Conservation (phyloP, 345 rosid genomes). For the Cardamine occulta region DNA sequence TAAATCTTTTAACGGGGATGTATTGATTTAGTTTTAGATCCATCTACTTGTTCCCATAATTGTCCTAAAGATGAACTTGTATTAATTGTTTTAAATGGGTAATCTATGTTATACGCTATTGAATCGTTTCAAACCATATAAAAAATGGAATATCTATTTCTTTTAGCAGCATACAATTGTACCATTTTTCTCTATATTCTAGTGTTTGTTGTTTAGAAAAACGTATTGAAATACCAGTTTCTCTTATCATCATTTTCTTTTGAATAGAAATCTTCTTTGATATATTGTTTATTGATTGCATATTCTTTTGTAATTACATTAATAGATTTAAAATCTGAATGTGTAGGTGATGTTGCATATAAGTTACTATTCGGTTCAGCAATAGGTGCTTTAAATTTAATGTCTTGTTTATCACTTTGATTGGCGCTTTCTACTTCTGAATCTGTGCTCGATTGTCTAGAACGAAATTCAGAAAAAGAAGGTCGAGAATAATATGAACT, state of each 20-base stretch:
- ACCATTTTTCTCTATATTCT: background rate
- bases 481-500: background rate
- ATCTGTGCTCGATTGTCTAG: background rate
- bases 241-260: background rate
- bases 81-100: background rate
- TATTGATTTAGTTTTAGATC: background rate
- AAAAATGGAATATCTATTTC: background rate
- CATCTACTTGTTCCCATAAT: background rate
- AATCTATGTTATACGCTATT: fast-evolving
- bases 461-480: background rate
- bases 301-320: background rate
- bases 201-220: background rate
- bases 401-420: background rate
- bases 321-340: too few species aligned
- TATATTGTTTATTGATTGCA: background rate
- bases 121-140: background rate
- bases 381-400: conserved; percentile 6
- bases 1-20: background rate
- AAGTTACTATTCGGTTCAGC: too few species aligned
- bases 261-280: background rate
- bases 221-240: background rate
- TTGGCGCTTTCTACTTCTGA: background rate
- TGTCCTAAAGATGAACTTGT: background rate
- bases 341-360: too few species aligned
- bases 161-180: background rate